phyloP scores from a whole-genome alignment of 179 eudicot genomes.

The Silene coronaria region DNA sequence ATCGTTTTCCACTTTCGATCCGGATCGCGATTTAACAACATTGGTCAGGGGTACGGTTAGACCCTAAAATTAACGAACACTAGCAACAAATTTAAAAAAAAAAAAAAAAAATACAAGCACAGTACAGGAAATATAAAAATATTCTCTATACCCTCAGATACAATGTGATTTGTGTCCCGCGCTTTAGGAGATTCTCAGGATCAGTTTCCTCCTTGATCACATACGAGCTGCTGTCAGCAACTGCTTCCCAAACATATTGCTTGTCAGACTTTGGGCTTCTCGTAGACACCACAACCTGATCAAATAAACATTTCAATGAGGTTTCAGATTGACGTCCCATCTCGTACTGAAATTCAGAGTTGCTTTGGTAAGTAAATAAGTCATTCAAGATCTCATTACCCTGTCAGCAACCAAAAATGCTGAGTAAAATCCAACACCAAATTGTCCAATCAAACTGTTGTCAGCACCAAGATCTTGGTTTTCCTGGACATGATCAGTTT shows the following conservation, averaged over 20 bases:
- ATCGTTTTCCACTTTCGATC: no score
- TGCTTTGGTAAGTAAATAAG: background rate
- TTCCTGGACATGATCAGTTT: conserved; percentile 42
- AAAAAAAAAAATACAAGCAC: background rate
- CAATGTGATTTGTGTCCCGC: conserved; percentile 89
- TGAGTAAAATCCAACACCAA: conserved; percentile 98
- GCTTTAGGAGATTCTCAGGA: conserved; percentile 63
- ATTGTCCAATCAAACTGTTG: conserved; percentile 90
- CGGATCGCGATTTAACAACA: no score
- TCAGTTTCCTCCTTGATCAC: conserved; percentile 83
- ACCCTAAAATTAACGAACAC: no score
- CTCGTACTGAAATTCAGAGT: background rate
- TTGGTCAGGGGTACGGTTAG: no score
- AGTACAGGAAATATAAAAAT: background rate
- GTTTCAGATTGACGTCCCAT: background rate
- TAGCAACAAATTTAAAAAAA: no score
- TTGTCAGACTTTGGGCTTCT: conserved; percentile 90
- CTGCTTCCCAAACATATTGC: conserved; percentile 88
- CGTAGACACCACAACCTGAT: conserved; percentile 82
- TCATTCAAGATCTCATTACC: conserved; percentile 33
- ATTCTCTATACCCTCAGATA: conserved; percentile 51
- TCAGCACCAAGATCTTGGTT: conserved; percentile 82
- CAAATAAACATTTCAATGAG: background rate
- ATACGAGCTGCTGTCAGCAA: conserved; percentile 86
- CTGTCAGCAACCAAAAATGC: conserved; percentile 94